A percentile compares a stretch with the other conserved stretches of the same genome.
Evolutionary conservation across 2,329 filamentous ascomycete genomes (phyloP).

Genomic region (Pseudocercospora fuligena): DNA sequence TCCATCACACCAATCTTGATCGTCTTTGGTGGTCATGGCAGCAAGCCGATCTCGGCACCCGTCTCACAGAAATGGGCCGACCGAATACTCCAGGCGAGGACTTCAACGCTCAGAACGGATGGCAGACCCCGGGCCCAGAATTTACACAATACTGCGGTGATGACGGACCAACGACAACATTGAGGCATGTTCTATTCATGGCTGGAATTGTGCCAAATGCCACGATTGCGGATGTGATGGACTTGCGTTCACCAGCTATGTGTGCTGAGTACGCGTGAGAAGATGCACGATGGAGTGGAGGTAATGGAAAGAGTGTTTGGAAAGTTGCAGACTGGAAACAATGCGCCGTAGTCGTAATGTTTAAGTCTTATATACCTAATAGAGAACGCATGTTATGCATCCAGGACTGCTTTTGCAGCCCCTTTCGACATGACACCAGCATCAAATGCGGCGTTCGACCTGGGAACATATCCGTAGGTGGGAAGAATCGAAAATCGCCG

Average conservation of each 20-base stretch:
- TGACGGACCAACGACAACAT: slow-evolving; percentile 24
- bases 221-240: slow-evolving; percentile 29
- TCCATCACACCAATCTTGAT: slow-evolving; percentile 33
- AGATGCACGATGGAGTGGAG: no score
- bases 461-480: no score
- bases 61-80: slow-evolving; percentile 26
- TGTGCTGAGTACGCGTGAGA: slow-evolving; percentile 28
- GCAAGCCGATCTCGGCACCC: slow-evolving; percentile 12
- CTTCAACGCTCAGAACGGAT: slow-evolving; percentile 26
- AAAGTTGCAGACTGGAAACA: background rate
- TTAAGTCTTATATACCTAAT: background rate
- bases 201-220: slow-evolving; percentile 29
- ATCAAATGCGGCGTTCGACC: no score
- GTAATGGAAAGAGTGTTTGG: background rate
- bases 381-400: background rate
- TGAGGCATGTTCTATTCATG: slow-evolving; percentile 31
- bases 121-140: slow-evolving; percentile 28
- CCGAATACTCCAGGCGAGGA: slow-evolving; percentile 26
- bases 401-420: no score
- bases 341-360: slow-evolving; percentile 5
- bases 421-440: no score
- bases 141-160: slow-evolving; percentile 29
- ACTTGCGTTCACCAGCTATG: slow-evolving; percentile 18
- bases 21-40: slow-evolving; percentile 31
- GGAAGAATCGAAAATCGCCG: no score